These are phyloP conservation scores for Myxozyma melibiosi DNA, from an alignment of 805 yeast genomes.

Conservation along the genomic window DNA sequence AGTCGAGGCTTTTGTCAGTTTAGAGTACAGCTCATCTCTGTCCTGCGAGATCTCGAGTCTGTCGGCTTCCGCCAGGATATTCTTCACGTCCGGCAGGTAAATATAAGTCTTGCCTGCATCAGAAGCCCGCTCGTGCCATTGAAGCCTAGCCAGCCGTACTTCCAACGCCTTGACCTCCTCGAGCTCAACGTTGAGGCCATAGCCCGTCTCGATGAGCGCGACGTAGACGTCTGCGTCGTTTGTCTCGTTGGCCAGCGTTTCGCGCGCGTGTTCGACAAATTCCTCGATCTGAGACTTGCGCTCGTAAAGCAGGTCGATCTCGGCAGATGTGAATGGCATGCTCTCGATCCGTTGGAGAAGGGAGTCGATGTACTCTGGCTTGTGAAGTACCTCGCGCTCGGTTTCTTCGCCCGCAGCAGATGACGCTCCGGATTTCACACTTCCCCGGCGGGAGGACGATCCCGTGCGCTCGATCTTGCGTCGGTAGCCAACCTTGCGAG, in stretches of 20 bases:
- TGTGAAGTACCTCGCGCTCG: conserved; percentile 24
- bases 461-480: conserved; percentile 26
- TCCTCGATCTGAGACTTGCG: conserved; percentile 54
- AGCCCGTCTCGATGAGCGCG: conserved; percentile 60
- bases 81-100: conserved; percentile 35
- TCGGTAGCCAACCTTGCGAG: conserved; percentile 47
- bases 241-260: conserved; percentile 40
- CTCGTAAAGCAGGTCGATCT: conserved; percentile 60
- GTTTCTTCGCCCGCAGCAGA: neutral
- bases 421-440: neutral
- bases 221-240: conserved; percentile 51
- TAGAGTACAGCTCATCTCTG: conserved; percentile 33
- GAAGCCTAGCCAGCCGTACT: conserved; percentile 44
- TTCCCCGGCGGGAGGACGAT: conserved; percentile 22
- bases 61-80: conserved; percentile 38
- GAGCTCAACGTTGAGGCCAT: conserved; percentile 59
- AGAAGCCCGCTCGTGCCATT: conserved; percentile 46
- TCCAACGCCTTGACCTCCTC: conserved; percentile 51
- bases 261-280: conserved; percentile 53
- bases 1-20: conserved; percentile 20
- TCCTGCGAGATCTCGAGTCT: conserved; percentile 34
- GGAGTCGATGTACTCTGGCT: conserved; percentile 43
- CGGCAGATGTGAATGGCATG: conserved; percentile 57
- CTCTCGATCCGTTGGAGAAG: conserved; percentile 53
- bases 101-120: conserved; percentile 32